Evolutionary conservation across 805 yeast species (phyloP), one percentile per base, ranked within the genome.

Genomic region (Candida coquimbonensis): DNA sequence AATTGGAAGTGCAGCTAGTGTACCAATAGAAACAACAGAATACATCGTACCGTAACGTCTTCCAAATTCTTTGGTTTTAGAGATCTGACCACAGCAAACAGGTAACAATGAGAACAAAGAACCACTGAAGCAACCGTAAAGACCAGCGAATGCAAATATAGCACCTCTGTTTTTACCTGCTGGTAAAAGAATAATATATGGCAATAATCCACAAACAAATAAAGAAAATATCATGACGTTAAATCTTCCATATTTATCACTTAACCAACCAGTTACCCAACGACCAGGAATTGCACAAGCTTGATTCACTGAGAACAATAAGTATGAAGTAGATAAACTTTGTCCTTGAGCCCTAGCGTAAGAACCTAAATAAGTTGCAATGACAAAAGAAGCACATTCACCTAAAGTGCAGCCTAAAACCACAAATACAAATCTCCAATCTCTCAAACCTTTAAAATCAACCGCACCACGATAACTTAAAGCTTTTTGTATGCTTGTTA

Each of bases 31-130:
- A 14, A 77, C 82, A 52, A 78, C 65, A 38, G 75, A 75, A 57
- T 80, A 81, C 63, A 79, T 73, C 8, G 80, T 74, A 4, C 81
- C 76, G 51, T 75, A 77, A 17, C 78, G 67, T 57, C 68, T 71
- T 32, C 82, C 82, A 58, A 74, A 76, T 44, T 66, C 72, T 42
- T 74, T 74, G 12, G 74, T 70, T 44, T 71, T 73, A 21, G 80
- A 74, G 33, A 80, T 75, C 47, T 78, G 79, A 2, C 79, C 81
- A 49, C 80, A 69, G 52, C 82, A 75, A 3, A 77, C 80, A 7
- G 83, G 82, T 39, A 77, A 67, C 44, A 78, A 58, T 4, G 82
- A 70, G 52, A 78, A 68, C 0, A 77, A 72, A 3, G 81, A 72
- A 6, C 81, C 77, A 11, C 80, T 71, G 48, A 70, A 65, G 42